Percentiles rank a stretch among this genome's conserved stretches.
phyloP scores from a whole-genome alignment of 148 eudicot species.

The Pouteria glomerata region DNA sequence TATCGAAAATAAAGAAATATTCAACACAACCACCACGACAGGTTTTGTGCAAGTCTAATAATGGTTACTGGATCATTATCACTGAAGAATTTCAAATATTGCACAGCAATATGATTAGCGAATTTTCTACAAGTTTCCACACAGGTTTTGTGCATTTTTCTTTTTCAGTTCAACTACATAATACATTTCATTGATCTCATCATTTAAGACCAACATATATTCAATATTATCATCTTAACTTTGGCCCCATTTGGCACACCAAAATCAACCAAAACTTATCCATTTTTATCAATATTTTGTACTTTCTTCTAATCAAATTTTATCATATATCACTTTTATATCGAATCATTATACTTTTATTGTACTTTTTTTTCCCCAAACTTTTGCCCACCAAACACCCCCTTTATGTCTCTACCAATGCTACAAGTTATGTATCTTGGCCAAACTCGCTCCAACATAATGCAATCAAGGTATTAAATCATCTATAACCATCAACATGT shows the following conservation, averaged over 20 bases:
- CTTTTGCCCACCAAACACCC: no score
- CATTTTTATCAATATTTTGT: no score
- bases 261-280: no score
- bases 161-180: background rate
- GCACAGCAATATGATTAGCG: background rate
- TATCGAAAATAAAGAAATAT: background rate
- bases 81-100: background rate
- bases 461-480: no score
- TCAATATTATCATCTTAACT: background rate
- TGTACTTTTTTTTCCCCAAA: background rate
- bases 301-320: no score
- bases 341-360: no score
- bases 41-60: background rate
- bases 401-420: no score
- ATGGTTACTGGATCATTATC: background rate
- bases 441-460: no score
- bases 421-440: no score
- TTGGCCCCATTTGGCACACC: background rate
- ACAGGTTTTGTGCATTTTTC: background rate
- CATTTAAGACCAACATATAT: background rate
- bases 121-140: background rate
- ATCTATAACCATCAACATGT: no score
- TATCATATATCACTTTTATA: no score
- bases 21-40: background rate
- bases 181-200: background rate